Evolutionary conservation across 495 filamentous ascomycete species (phyloP).

Genomic region (Neurospora sp.): DNA sequence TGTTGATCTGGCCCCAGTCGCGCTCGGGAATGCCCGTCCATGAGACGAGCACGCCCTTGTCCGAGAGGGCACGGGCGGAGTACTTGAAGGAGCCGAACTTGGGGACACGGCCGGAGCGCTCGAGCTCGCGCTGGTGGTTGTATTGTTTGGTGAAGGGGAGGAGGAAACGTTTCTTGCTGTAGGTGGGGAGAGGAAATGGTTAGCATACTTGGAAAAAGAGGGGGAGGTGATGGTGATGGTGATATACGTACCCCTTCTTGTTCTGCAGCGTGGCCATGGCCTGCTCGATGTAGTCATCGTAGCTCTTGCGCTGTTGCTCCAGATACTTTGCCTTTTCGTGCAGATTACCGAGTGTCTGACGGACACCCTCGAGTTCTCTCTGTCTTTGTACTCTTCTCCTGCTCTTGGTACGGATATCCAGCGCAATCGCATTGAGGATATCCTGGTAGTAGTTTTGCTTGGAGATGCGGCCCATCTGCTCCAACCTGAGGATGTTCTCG

Average conservation of each 20-base stretch:
- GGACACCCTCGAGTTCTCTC: constrained; percentile 80
- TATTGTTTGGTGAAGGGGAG: constrained; percentile 98
- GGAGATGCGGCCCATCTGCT: constrained; percentile 73
- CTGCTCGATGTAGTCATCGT: constrained; percentile 98
- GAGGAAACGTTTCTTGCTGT: constrained; percentile 77
- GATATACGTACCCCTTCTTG: constrained; percentile 62
- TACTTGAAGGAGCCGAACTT: constrained; percentile 98
- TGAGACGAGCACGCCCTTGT: constrained; percentile 84
- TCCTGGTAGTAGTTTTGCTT: constrained; percentile 95
- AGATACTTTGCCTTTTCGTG: constrained; percentile 88
- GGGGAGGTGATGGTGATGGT: background rate
- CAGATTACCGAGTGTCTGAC: constrained; percentile 70
- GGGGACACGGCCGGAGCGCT: constrained; percentile 80
- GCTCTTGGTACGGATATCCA: constrained; percentile 96
- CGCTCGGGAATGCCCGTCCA: constrained; percentile 78
- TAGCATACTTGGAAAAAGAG: constrained; percentile 3
- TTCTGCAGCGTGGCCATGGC: constrained; percentile 97
- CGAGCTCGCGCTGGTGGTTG: constrained; percentile 92
- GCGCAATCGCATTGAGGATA: constrained; percentile 87
- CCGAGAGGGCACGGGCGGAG: constrained; percentile 73
- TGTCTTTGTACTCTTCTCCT: constrained; percentile 81
- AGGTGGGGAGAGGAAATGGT: background rate
- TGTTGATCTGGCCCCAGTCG: constrained; percentile 82
- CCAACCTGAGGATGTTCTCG: constrained; percentile 86
- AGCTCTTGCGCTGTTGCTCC: constrained; percentile 89